Conservation (phyloP, 2,329 filamentous ascomycete genomes). For the Apiospora kogelbergensis region DNA sequence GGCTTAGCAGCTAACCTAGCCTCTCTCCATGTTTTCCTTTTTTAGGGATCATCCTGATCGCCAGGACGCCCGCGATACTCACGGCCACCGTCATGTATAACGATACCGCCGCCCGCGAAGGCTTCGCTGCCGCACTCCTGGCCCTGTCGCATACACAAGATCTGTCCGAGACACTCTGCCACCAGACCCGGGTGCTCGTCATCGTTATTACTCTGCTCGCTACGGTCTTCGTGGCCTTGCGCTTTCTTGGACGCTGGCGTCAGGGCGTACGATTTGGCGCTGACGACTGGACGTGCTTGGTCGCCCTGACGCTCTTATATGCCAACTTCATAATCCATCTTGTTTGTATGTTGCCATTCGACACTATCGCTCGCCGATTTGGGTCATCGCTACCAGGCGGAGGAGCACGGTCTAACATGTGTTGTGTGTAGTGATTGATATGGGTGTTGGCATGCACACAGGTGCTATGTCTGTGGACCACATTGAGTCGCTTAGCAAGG, state of each 20-base stretch:
- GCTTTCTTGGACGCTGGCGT: neutral
- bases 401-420: neutral
- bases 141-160: neutral
- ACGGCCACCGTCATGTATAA: neutral
- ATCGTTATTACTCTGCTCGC: neutral
- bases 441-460: neutral
- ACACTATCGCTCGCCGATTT: too few relatives aligned
- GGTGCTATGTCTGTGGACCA: neutral
- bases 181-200: neutral
- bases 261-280: neutral
- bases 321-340: neutral
- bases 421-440: neutral
- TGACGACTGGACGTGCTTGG: neutral
- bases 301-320: neutral
- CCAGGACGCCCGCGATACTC: neutral
- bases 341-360: neutral
- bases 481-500: neutral
- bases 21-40: neutral
- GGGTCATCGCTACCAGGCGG: neutral
- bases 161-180: neutral
- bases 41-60: neutral
- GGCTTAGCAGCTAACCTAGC: neutral
- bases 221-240: neutral
- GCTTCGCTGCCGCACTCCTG: neutral
- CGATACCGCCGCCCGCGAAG: constrained; percentile 1